Evolutionary conservation across 805 yeast genomes (phyloP), one percentile per base, ranked within the genome.

Genomic region (Nakazawaea ernobii): DNA sequence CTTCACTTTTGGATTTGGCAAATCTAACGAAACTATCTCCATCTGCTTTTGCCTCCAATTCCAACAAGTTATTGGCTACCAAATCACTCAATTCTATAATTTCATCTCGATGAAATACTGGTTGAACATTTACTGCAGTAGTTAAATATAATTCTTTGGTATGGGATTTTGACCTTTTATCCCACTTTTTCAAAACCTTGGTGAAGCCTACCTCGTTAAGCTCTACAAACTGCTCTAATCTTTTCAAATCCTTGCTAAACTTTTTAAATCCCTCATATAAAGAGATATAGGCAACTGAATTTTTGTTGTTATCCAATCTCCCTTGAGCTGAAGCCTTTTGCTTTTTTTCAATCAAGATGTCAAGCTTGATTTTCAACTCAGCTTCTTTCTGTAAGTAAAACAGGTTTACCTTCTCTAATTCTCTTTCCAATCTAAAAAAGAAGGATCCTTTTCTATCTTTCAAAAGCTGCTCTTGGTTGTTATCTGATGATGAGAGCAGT

Each of bases 101-200:
- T 57, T 87, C 92, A 53, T 86, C 84, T 52, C 95, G 79, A 59
- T 94, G 95, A 68, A 94, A 94, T 10, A 92, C 95, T 0, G 99
- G 98, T 65, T 94, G 99, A 6, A 94, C 96, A 52, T 88, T 89
- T 11, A 94, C 96, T 0, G 97, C 97, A 0, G 97, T 85, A 29
- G 89, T 82, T 42, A 94, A 73, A 61, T 91, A 94, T 44, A 94
- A 73, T 61, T 94, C 99, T 60, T 91, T 90, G 6, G 97, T 90
- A 55, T 88, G 95, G 2, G 96, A 87, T 59, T 92, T 90, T 20
- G 97, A 89, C 52, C 97, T 74, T 66, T 94, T 94, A 67, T 94
- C 99, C 99, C 99, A 94, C 68, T 94, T 94, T 64, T 94, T 94
- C 58, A 94, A 77, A 28, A 89, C 97, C 67, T 94, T 94, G 20